A percentile compares a stretch with the other conserved stretches of the same genome.
Evolutionary conservation across 495 filamentous ascomycete species (phyloP).

Genomic region (Talaromyces borbonicus): DNA sequence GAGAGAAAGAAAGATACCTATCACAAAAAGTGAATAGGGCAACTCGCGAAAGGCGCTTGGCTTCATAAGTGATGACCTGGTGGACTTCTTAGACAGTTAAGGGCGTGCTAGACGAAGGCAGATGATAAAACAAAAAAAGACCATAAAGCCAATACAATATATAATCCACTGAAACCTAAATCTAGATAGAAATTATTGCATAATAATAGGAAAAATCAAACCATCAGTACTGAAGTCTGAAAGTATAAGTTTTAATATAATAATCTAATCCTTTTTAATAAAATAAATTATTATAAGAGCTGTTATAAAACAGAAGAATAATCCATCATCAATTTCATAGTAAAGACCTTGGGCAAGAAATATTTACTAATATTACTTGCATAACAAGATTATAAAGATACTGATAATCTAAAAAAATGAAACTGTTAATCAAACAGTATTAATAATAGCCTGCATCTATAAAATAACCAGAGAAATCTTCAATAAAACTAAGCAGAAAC

Average conservation of each 20-base stretch:
- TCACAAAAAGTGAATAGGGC: conserved; percentile 18
- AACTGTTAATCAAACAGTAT: conserved; percentile 44
- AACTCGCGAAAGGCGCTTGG: conserved; percentile 26
- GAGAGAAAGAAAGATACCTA: conserved; percentile 23
- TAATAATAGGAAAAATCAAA: conserved; percentile 63
- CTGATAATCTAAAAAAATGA: conserved; percentile 40
- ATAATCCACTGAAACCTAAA: conserved; percentile 32
- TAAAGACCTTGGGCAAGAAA: conserved; percentile 74
- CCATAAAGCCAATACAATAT: conserved; percentile 28
- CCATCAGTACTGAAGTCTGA: conserved; percentile 64
- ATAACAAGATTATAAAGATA: conserved; percentile 62
- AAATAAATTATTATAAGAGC: conserved; percentile 77
- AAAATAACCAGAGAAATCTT: conserved; percentile 47
- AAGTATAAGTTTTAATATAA: conserved; percentile 48
- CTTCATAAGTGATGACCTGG: conserved; percentile 21
- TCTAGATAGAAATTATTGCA: conserved; percentile 53
- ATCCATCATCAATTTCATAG: conserved; percentile 61
- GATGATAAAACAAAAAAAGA: conserved; percentile 8
- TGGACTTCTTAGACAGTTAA: not conserved
- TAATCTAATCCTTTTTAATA: conserved; percentile 49
- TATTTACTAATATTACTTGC: conserved; percentile 59
- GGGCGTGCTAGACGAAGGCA: not conserved
- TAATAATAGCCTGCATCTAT: conserved; percentile 63
- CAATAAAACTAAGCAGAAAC: conserved; percentile 20
- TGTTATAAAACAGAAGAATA: conserved; percentile 59